phyloP scores from a whole-genome alignment of 2,329 filamentous ascomycete genomes.

The Trichophyton mentagrophytes region DNA sequence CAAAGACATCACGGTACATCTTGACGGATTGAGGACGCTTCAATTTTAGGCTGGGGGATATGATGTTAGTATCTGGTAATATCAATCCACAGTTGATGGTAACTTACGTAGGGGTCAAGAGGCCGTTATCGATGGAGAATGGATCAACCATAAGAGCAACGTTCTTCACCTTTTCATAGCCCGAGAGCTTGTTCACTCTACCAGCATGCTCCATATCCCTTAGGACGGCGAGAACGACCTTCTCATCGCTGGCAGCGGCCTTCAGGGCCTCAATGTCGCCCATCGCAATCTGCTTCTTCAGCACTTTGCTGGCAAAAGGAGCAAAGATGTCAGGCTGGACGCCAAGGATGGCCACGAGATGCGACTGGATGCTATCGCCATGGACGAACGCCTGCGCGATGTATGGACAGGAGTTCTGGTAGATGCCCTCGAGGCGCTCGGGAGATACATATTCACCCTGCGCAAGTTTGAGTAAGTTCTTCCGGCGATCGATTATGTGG shows the following conservation, averaged over 20 bases:
- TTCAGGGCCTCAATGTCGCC: conserved; percentile 56
- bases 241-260: conserved; percentile 53
- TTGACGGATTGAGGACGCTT: conserved; percentile 58
- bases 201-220: conserved; percentile 67
- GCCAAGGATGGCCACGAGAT: conserved; percentile 75
- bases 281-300: conserved; percentile 52
- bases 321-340: conserved; percentile 77
- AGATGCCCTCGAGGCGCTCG: conserved; percentile 92
- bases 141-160: conserved; percentile 69
- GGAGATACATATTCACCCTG: conserved; percentile 98
- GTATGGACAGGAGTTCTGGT: conserved; percentile 66
- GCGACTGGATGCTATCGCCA: conserved; percentile 71
- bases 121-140: conserved; percentile 84
- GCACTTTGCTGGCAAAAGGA: conserved; percentile 61
- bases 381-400: conserved; percentile 78
- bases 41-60: conserved; percentile 47
- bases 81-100: background rate
- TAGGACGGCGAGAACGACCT: conserved; percentile 61
- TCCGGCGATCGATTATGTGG: conserved; percentile 88
- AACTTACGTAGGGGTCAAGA: conserved; percentile 44
- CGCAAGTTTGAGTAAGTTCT: conserved; percentile 97
- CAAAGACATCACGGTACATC: conserved; percentile 44
- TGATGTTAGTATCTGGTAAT: conserved; percentile 4
- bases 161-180: conserved; percentile 70
- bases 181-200: conserved; percentile 78